Evolutionary conservation across 2,329 filamentous ascomycete species (phyloP).

Genomic region (Monilinia vaccinii-corymbosi): DNA sequence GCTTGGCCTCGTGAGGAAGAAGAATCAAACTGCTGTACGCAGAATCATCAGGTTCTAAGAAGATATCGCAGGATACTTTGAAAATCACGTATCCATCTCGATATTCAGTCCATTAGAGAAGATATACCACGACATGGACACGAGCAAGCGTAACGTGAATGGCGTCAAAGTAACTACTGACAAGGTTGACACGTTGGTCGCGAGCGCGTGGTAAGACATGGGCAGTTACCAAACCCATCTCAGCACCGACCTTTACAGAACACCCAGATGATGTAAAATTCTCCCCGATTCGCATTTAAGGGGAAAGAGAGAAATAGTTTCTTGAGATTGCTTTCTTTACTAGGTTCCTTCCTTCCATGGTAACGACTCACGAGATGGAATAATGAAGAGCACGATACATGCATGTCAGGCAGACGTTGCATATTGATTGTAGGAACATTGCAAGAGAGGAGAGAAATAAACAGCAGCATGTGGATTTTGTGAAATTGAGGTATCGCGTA

Average conservation of each 20-base stretch:
- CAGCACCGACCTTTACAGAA: background rate
- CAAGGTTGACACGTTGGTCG: background rate
- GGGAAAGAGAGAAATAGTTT: background rate
- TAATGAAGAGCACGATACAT: too few relatives aligned
- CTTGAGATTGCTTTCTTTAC: too few relatives aligned
- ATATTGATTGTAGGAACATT: background rate
- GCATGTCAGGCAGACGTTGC: background rate
- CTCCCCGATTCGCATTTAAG: background rate
- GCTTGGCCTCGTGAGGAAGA: background rate
- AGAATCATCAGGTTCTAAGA: background rate
- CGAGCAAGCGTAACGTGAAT: background rate
- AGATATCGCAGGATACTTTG: background rate
- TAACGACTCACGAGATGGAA: too few relatives aligned
- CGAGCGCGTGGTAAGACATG: background rate
- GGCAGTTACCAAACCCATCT: background rate
- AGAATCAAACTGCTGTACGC: background rate
- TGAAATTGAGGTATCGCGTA: background rate
- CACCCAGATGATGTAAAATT: background rate
- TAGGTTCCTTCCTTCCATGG: too few relatives aligned
- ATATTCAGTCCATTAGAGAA: background rate
- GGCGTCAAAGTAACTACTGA: background rate
- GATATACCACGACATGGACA: too few relatives aligned
- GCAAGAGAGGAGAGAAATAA: background rate
- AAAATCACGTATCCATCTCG: background rate
- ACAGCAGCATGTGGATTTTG: background rate